Conservation (phyloP, 1,139 yeast species). For the Protomyces macrosporus region DNA sequence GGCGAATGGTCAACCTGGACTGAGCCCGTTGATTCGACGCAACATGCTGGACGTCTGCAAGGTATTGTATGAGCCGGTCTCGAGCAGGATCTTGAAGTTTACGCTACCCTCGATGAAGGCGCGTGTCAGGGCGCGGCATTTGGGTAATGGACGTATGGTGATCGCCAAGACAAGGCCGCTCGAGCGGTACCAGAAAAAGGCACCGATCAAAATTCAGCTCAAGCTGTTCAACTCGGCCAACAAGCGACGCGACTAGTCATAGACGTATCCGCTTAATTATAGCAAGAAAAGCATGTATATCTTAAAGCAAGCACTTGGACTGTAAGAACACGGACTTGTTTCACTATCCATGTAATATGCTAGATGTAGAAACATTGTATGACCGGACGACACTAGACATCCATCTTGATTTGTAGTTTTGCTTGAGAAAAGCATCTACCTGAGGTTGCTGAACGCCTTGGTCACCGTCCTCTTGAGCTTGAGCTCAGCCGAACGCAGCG, state of each 20-base stretch:
- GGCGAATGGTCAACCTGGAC: constrained; percentile 51
- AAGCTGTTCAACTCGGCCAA: constrained; percentile 1
- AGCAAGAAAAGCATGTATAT: not conserved
- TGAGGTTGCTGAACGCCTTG: constrained; percentile 99
- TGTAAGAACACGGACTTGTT: too few species aligned
- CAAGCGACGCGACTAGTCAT: not conserved
- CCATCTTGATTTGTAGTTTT: not conserved
- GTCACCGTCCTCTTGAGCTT: constrained; percentile 98
- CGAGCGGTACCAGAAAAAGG: constrained; percentile 9
- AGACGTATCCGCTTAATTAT: not conserved
- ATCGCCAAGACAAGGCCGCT: constrained; percentile 12
- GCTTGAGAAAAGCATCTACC: constrained; percentile 38
- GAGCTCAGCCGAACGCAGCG: constrained; percentile 98
- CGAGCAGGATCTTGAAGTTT: constrained; percentile 56
- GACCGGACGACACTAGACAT: not conserved
- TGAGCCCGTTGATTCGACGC: constrained; percentile 58
- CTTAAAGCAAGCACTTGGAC: not conserved
- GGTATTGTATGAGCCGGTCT: constrained; percentile 60
- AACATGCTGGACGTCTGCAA: constrained; percentile 60
- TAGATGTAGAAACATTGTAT: not conserved
- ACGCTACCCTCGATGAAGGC: constrained; percentile 63
- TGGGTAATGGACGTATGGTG: constrained; percentile 48
- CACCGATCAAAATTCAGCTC: constrained; percentile 18
- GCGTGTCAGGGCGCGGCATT: constrained; percentile 33
- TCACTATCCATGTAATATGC: too few species aligned